phyloP scores from a whole-genome alignment of 78 protist species.

The Dictyostelium intermedium region DNA sequence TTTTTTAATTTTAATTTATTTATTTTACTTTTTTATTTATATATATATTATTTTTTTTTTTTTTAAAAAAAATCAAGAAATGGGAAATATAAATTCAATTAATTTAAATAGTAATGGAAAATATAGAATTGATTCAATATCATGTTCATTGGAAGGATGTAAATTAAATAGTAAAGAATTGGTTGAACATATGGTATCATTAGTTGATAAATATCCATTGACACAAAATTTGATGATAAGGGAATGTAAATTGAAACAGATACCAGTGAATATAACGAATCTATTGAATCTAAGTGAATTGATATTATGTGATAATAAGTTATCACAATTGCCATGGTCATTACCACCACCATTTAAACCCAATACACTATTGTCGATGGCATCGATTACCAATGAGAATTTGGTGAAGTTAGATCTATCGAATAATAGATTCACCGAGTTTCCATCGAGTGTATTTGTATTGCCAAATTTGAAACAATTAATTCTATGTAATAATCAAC shows the following conservation, averaged over 20 bases:
- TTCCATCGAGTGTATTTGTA: slow-evolving; percentile 25
- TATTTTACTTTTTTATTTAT: neutral
- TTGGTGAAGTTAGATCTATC: neutral
- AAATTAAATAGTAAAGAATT: slow-evolving; percentile 14
- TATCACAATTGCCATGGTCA: slow-evolving; percentile 21
- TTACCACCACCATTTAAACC: slow-evolving; percentile 2
- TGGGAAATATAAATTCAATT: slow-evolving; percentile 34
- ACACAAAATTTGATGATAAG: neutral
- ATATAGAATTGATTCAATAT: slow-evolving; percentile 27
- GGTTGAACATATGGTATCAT: neutral
- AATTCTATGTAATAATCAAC: neutral
- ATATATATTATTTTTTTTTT: neutral
- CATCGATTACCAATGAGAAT: neutral
- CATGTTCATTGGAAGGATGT: slow-evolving; percentile 10
- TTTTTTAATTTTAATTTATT: too few relatives aligned
- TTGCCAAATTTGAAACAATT: neutral
- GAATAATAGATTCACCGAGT: neutral
- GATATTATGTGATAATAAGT: slow-evolving; percentile 7
- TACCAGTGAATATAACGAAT: neutral
- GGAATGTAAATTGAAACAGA: neutral
- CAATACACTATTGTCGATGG: neutral
- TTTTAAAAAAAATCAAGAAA: neutral
- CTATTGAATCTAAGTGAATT: neutral
- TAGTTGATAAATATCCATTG: neutral
- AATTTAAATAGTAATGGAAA: neutral